Percentiles rank a stretch among this genome's conserved stretches.
phyloP scores from a whole-genome alignment of 345 rosid species.

The Kandelia obovata region DNA sequence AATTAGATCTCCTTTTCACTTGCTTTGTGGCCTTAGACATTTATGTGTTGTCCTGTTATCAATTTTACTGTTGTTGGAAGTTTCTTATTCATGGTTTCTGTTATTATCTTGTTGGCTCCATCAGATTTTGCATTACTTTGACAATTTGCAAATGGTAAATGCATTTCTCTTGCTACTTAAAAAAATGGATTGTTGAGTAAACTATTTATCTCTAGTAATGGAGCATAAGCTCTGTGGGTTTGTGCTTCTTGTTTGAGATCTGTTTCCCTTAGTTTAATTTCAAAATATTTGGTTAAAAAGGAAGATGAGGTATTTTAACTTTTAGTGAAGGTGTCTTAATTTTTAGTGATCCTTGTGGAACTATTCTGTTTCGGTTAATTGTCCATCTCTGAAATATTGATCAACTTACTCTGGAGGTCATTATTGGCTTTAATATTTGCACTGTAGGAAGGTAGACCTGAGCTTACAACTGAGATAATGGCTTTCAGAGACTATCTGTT shows the following conservation, averaged over 20 bases:
- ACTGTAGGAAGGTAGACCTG: slow-evolving; percentile 86
- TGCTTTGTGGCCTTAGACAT: not conserved
- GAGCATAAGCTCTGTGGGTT: too few relatives aligned
- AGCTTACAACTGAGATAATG: slow-evolving; percentile 83
- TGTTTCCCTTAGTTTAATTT: too few relatives aligned
- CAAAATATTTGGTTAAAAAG: too few relatives aligned
- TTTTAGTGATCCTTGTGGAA: not conserved
- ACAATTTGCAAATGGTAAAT: too few relatives aligned
- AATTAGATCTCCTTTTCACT: not conserved
- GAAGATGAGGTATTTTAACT: not conserved
- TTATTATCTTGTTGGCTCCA: too few relatives aligned
- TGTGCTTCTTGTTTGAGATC: too few relatives aligned
- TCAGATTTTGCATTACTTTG: too few relatives aligned
- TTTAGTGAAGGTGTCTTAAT: not conserved
- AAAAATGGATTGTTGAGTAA: too few relatives aligned
- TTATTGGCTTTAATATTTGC: slow-evolving; percentile 1
- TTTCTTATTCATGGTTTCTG: too few relatives aligned
- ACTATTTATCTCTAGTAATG: too few relatives aligned
- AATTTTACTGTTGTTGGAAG: too few relatives aligned
- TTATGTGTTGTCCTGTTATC: not conserved
- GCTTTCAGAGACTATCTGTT: slow-evolving; percentile 85
- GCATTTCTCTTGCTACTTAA: too few relatives aligned
- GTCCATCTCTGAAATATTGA: slow-evolving; percentile 7
- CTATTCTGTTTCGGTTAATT: slow-evolving; percentile 10
- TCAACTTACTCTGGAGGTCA: slow-evolving; percentile 3